Evolutionary conservation across 108 stramenopile genomes (phyloP).

Genomic region (Nitzschia palea): DNA sequence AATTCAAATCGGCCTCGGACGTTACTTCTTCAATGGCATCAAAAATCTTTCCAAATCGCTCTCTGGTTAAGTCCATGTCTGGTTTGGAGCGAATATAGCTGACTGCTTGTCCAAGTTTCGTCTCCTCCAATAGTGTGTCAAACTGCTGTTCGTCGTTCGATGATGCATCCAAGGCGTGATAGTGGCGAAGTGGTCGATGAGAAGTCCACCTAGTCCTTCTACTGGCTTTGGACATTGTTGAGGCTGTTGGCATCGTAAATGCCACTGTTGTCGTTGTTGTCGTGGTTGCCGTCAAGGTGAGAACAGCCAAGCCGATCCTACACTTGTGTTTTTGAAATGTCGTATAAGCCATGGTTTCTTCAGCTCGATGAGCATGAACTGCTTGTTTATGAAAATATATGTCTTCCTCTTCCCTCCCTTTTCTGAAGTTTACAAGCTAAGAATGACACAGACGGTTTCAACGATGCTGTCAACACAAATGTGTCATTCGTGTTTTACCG

Average conservation of each 20-base stretch:
- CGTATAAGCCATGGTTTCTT: too few relatives aligned
- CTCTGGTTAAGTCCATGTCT: constrained; percentile 26
- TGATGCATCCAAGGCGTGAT: neutral
- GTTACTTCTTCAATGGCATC: constrained; percentile 74
- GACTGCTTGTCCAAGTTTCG: constrained; percentile 18
- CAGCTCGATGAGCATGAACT: too few relatives aligned
- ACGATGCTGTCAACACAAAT: too few relatives aligned
- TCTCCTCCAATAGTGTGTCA: constrained; percentile 21
- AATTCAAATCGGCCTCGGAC: constrained; percentile 53
- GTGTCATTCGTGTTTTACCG: too few relatives aligned
- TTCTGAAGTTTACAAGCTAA: too few relatives aligned
- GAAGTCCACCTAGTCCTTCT: neutral
- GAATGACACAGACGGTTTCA: too few relatives aligned
- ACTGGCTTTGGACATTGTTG: neutral
- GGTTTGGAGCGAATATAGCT: constrained; percentile 12
- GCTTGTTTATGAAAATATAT: too few relatives aligned
- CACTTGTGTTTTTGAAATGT: too few relatives aligned
- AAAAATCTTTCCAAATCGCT: constrained; percentile 55
- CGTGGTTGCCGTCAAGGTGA: too few relatives aligned
- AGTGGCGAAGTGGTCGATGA: neutral
- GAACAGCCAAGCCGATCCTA: too few relatives aligned
- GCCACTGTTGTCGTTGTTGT: neutral
- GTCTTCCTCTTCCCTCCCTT: too few relatives aligned
- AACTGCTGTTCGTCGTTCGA: constrained; percentile 3
- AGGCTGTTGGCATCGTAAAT: neutral